These are phyloP conservation scores for Tephrocybe rancida DNA, from an alignment of 768 basidiomycete genomes.

Conservation along the genomic window DNA sequence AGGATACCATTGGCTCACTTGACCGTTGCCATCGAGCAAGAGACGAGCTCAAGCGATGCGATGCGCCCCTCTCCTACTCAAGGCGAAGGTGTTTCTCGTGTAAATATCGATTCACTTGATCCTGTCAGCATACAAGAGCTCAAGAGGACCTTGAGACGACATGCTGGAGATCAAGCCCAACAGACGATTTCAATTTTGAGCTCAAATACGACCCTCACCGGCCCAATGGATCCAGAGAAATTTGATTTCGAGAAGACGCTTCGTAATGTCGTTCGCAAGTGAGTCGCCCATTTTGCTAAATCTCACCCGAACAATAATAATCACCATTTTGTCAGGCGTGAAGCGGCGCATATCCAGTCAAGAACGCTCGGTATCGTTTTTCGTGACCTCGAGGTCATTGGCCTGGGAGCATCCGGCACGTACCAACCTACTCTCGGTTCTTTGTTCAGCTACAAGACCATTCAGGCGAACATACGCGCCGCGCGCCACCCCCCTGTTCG, in stretches of 20 bases:
- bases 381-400: conserved; percentile 52
- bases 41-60: background rate
- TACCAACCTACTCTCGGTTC: conserved; percentile 57
- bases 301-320: too few relatives aligned
- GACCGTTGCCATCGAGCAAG: background rate
- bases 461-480: conserved; percentile 39
- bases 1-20: conserved; percentile 7
- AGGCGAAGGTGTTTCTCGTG: conserved; percentile 25
- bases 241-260: conserved; percentile 33
- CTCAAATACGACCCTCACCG: conserved; percentile 19
- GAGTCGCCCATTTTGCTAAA: too few relatives aligned
- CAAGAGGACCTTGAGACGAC: conserved; percentile 21
- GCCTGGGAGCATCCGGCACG: conserved; percentile 42
- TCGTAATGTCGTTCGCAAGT: conserved; percentile 27
- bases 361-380: conserved; percentile 54
- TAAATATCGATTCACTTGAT: conserved; percentile 48
- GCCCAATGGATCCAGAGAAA: conserved; percentile 23
- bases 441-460: conserved; percentile 44
- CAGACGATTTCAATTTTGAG: conserved; percentile 9
- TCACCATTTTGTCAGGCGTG: conserved; percentile 3
- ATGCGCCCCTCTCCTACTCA: background rate
- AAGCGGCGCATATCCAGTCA: conserved; percentile 17
- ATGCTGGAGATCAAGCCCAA: conserved; percentile 4
- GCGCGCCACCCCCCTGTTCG: conserved; percentile 64
- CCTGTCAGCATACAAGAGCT: conserved; percentile 39